Base-by-base conservation (phyloP, 2,329 filamentous ascomycete genomes). In the Alternaria consortialis region DNA sequence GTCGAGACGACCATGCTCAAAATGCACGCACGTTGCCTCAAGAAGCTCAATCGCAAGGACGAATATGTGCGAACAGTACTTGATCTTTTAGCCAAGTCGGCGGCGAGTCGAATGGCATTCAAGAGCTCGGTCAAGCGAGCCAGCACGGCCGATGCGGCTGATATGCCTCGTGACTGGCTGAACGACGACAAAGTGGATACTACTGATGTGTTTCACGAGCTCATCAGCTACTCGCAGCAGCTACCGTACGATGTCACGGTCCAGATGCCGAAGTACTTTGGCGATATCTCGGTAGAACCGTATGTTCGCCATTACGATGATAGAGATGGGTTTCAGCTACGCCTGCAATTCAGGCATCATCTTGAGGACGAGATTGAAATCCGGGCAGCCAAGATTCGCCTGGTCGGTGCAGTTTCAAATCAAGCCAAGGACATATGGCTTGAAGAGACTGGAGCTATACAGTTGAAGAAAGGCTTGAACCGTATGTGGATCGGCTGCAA, bases 1-100 rank as follows among this genome's bases (percentile, higher is more conserved):
- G 83, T 97, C 12, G 93, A 98, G 74, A 83, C 93, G 4, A 90
- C 90, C 0, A 91, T 97, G 86, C 84, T 98, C 6, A 87, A 92
- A 65, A 90, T 97, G 84, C 95, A 97, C 75, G 87, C 91, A 0
- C 86, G 87, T 50, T 98, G 94, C 76, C 84, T 99, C 29, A 90
- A 91, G 66, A 86, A 92, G 68, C 85, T 97, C 29, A 84, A 90
- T 50, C 87, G 88, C 13, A 88, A 88, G 61, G 91, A 94, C 53
- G 92, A 97, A 63, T 96, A 93, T 71, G 88, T 94, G 15, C 87
- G 87, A 25, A 89, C 91, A 8, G 84, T 92, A 8, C 82, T 97
- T 13, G 90, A 91, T 70, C 81, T 97, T 1, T 80, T 95, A 11
- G 87, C 86, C 7, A 93, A 92, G 73, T 86, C 87, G 0, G 89